Percentiles rank a stretch among this genome's conserved stretches.
phyloP scores from a whole-genome alignment of 2,329 filamentous ascomycete genomes.

The Piedraia hortae region DNA sequence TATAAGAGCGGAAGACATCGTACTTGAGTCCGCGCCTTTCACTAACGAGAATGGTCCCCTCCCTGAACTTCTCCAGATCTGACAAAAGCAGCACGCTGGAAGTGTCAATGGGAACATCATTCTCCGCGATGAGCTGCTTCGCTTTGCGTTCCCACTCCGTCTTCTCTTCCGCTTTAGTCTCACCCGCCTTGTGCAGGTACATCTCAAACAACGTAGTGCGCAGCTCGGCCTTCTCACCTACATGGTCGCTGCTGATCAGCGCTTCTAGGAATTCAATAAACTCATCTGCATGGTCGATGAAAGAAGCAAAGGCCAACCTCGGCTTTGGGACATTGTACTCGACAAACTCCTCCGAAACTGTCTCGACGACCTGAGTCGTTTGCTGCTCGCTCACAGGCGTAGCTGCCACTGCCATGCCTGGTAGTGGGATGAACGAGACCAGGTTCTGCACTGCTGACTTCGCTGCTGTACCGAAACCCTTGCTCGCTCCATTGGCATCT shows the following conservation, averaged over 20 bases:
- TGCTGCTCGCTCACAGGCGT: constrained; percentile 14
- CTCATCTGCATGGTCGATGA: constrained; percentile 76
- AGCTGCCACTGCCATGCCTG: constrained; percentile 47
- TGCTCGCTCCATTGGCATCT: constrained; percentile 5
- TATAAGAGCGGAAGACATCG: constrained; percentile 93
- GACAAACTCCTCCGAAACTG: constrained; percentile 21
- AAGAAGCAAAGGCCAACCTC: constrained; percentile 76
- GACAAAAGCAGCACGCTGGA: constrained; percentile 85
- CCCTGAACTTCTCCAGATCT: constrained; percentile 66
- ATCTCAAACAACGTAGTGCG: constrained; percentile 95
- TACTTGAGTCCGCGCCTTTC: constrained; percentile 79
- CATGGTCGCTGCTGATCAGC: constrained; percentile 41
- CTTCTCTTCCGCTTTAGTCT: constrained; percentile 40
- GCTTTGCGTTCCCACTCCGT: constrained; percentile 76
- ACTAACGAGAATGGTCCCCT: constrained; percentile 74
- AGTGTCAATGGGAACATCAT: constrained; percentile 65
- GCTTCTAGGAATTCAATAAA: constrained; percentile 86
- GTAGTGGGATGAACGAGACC: constrained; percentile 54
- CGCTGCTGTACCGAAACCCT: constrained; percentile 20
- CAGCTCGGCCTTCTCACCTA: constrained; percentile 63
- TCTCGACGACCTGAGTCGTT: constrained; percentile 22
- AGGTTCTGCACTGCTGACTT: constrained; percentile 65
- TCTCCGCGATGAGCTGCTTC: constrained; percentile 59
- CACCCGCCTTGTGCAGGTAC: constrained; percentile 72
- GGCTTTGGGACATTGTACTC: constrained; percentile 61